Conservation (phyloP, 2,329 filamentous ascomycete species). For the Aspergillaceae sp. region DNA sequence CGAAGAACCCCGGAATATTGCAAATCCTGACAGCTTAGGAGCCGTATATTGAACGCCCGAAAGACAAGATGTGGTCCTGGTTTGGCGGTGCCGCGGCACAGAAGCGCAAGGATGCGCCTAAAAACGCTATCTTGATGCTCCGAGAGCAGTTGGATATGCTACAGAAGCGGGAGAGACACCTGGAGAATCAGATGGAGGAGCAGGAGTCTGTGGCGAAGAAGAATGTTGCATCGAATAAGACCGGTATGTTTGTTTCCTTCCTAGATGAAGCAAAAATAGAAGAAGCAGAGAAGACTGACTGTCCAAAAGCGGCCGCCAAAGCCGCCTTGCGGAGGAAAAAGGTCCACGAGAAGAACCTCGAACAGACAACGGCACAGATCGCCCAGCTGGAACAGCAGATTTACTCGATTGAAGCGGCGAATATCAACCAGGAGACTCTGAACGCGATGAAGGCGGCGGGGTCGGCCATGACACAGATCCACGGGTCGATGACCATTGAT, state of each 20-base stretch:
- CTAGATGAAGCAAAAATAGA: background rate
- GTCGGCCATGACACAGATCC: constrained; percentile 85
- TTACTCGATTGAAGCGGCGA: constrained; percentile 92
- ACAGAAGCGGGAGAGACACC: constrained; percentile 87
- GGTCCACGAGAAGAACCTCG: constrained; percentile 79
- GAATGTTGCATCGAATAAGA: constrained; percentile 82
- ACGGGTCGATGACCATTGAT: constrained; percentile 81
- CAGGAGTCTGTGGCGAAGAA: constrained; percentile 84
- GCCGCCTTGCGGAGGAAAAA: constrained; percentile 90
- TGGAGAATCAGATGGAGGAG: constrained; percentile 86
- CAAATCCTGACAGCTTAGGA: background rate
- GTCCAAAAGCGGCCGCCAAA: constrained; percentile 62
- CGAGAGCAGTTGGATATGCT: constrained; percentile 92
- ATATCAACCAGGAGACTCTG: constrained; percentile 96
- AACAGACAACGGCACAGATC: constrained; percentile 85
- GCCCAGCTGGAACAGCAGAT: constrained; percentile 90
- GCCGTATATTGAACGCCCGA: background rate
- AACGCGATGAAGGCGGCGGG: constrained; percentile 88
- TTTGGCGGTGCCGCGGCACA: constrained; percentile 76
- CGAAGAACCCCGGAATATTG: background rate
- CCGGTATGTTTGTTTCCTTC: constrained; percentile 52
- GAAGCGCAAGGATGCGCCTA: constrained; percentile 86
- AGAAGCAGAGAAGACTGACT: background rate
- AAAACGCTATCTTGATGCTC: constrained; percentile 88
- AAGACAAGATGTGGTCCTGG: constrained; percentile 64